These are phyloP conservation scores for Clitoria ternatea DNA, from an alignment of 306 rosid species.

Conservation along the genomic window DNA sequence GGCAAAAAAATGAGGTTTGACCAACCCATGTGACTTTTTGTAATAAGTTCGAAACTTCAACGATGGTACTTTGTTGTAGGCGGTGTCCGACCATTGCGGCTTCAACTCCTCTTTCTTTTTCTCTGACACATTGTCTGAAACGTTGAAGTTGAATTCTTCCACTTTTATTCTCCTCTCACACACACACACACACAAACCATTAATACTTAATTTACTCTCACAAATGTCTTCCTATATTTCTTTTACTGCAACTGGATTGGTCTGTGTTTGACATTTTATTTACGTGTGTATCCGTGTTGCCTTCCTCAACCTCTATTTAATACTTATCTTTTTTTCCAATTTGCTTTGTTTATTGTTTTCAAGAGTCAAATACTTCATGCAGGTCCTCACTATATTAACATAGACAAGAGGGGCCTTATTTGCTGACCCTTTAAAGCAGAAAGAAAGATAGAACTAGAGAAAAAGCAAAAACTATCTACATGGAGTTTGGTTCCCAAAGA, in stretches of 20 bases:
- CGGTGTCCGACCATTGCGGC: constrained; percentile 57
- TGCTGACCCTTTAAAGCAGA: constrained; percentile 11
- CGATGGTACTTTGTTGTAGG: constrained; percentile 25
- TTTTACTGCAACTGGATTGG: constrained; percentile 33
- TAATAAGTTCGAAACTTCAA: constrained; percentile 52
- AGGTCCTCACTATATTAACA: constrained; percentile 25
- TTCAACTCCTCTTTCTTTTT: constrained; percentile 29
- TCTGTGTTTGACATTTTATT: constrained; percentile 29
- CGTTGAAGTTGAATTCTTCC: constrained; percentile 85
- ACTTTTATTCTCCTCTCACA: too few relatives aligned
- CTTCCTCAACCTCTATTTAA: background rate
- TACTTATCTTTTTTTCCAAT: background rate
- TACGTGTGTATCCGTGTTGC: constrained; percentile 24
- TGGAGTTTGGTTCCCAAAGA: constrained; percentile 40
- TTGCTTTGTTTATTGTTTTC: background rate
- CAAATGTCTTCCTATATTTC: constrained; percentile 17
- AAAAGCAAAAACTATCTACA: background rate
- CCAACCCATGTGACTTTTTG: constrained; percentile 45
- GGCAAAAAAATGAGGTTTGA: constrained; percentile 40
- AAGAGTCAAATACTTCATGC: constrained; percentile 62
- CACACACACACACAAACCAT: too few relatives aligned
- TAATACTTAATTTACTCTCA: background rate
- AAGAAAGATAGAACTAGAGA: background rate
- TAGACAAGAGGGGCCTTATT: background rate
- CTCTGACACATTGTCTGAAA: constrained; percentile 34